Conservation (phyloP, 78 protist genomes). For the Cavenderia fasciculata region DNA sequence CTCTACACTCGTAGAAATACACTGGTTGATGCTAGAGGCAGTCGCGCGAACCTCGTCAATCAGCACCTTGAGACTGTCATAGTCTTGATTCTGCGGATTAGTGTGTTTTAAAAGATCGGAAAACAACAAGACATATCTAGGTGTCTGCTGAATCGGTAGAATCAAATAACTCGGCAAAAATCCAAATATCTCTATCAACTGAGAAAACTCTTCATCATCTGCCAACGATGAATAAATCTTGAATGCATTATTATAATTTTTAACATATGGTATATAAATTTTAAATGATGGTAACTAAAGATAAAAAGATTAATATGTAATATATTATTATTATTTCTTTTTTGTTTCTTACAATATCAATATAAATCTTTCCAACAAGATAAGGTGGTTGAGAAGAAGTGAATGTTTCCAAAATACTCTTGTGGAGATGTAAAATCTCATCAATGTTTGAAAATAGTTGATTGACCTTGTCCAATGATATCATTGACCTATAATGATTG, state of each 20-base stretch:
- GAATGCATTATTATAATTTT: conserved; percentile 65
- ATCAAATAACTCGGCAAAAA: conserved; percentile 61
- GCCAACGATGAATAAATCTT: conserved; percentile 34
- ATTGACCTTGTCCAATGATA: conserved; percentile 30
- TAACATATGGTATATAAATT: conserved; percentile 59
- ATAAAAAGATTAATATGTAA: neutral
- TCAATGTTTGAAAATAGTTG: conserved; percentile 56
- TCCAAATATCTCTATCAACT: conserved; percentile 22
- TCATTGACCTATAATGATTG: neutral
- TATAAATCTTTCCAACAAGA: conserved; percentile 27
- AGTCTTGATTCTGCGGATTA: conserved; percentile 55
- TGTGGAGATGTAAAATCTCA: conserved; percentile 40
- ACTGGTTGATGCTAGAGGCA: conserved; percentile 47
- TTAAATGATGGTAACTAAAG: conserved; percentile 45
- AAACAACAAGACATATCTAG: conserved; percentile 60
- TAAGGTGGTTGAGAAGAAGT: conserved; percentile 15
- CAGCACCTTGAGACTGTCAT: conserved; percentile 1
- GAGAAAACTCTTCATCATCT: conserved; percentile 30
- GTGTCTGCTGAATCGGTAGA: conserved; percentile 71
- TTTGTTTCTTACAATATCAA: conserved; percentile 34
- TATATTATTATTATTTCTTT: neutral
- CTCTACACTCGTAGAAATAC: conserved; percentile 40
- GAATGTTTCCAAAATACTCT: neutral
- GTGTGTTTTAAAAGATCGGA: conserved; percentile 32
- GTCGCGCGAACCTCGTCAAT: conserved; percentile 17